A percentile compares a stretch with the other conserved stretches of the same genome.
Evolutionary conservation across 2,329 filamentous ascomycete genomes (phyloP).

Genomic region (Hymenoscyphus scutula): DNA sequence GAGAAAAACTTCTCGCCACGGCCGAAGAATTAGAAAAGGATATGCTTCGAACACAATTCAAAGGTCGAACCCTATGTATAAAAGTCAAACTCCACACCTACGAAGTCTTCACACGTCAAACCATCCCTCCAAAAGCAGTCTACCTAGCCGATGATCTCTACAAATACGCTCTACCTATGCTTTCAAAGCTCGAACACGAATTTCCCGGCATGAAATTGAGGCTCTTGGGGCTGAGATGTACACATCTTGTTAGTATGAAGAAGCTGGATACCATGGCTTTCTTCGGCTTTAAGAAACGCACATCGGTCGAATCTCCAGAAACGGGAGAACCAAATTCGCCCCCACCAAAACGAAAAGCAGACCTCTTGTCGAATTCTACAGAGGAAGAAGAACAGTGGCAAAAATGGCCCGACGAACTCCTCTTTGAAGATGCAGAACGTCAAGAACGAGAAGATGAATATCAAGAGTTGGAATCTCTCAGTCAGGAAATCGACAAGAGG

Average conservation of each 20-base stretch:
- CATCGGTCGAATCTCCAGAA: conserved; percentile 19
- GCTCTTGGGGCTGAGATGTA: conserved; percentile 85
- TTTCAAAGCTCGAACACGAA: conserved; percentile 80
- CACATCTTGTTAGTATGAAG: conserved; percentile 81
- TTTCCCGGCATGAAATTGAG: conserved; percentile 75
- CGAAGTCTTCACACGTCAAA: conserved; percentile 83
- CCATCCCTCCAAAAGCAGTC: conserved; percentile 70
- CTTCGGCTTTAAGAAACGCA: conserved; percentile 61
- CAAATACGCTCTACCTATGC: conserved; percentile 74
- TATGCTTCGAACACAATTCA: conserved; percentile 73
- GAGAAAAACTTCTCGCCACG: conserved; percentile 74
- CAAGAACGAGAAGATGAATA: conserved; percentile 60
- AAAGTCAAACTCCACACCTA: conserved; percentile 96
- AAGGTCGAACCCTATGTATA: conserved; percentile 84
- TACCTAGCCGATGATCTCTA: conserved; percentile 78
- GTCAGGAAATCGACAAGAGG: conserved; percentile 45
- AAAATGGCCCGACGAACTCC: conserved; percentile 63
- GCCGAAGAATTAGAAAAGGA: conserved; percentile 88
- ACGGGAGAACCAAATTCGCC: conserved; percentile 18
- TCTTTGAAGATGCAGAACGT: conserved; percentile 57
- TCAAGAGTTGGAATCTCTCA: conserved; percentile 59
- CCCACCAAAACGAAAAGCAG: conserved; percentile 40
- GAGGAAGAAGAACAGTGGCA: conserved; percentile 55
- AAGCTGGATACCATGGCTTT: conserved; percentile 75
- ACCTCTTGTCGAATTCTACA: conserved; percentile 36